Base-by-base conservation (phyloP, 2,329 filamentous ascomycete genomes). In the Ceratocystis eucalypticola region DNA sequence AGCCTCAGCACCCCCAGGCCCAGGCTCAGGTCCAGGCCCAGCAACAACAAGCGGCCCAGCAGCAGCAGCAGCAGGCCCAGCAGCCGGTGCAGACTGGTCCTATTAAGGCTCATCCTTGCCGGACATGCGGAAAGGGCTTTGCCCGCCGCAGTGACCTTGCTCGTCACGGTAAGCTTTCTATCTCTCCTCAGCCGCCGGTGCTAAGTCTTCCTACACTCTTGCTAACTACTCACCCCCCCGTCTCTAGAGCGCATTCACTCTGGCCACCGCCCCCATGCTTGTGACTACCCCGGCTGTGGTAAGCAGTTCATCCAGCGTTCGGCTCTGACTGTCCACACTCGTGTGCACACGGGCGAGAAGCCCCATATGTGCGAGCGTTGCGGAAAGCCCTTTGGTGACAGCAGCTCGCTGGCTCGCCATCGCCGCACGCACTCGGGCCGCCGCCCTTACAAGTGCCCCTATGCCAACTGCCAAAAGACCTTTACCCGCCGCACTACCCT, bases 281-380 rank as follows among this genome's bases (percentile, higher is more conserved):
- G 94, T 77, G 92, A 96, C 72, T 90, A 85, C 68, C 88, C 88
- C 50, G 86, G 85, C 65, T 99, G 94, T 75, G 89, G 89, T 70
- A 99, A 97, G 77, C 89, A 93, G 73, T 99, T 99, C 74, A 99
- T 99, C 71, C 94, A 99, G 76, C 84, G 94, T 66, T 96, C 92
- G 33, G 94, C 94, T 25, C 78, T 99, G 74, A 99, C 94, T 0
- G 94, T 99, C 6, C 94, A 97, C 76, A 87, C 89, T 73, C 88
- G 94, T 71, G 92, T 96, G 22, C 94, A 99, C 76, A 97, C 94
- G 1, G 94, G 94, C 70, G 94, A 97, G 78, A 99, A 99, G 77
- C 94, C 94, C 63, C 94, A 99, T 73, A 93, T 94, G 85, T 99
- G 94, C 74, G 94, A 96, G 77, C 86, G 89, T 69, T 97, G 94